phyloP scores from a whole-genome alignment of 73 alveolate species.

The Stentor roeselii region DNA sequence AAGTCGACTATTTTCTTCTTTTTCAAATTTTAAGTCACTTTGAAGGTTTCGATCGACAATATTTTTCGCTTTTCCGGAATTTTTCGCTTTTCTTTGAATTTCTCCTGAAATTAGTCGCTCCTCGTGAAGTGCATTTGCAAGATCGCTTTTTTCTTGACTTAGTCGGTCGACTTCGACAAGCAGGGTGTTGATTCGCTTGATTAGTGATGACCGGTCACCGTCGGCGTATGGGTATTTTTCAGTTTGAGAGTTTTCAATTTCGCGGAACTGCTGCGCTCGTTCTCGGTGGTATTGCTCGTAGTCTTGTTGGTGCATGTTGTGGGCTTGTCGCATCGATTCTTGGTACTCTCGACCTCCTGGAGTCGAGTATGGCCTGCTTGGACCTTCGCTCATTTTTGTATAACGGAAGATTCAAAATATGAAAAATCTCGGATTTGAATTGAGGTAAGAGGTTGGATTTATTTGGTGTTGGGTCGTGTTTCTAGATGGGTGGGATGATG shows the following conservation, averaged over 20 bases:
- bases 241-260: background rate
- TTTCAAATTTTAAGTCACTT: slow-evolving; percentile 47
- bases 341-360: too few species aligned
- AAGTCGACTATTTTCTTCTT: slow-evolving; percentile 48
- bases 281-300: background rate
- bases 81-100: slow-evolving; percentile 48
- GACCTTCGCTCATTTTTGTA: too few species aligned
- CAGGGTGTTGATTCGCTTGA: background rate
- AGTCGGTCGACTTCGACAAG: background rate
- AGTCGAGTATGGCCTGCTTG: too few species aligned
- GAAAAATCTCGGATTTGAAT: too few species aligned
- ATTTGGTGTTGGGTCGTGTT: too few species aligned
- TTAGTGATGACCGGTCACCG: background rate
- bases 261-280: background rate
- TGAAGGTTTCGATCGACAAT: slow-evolving; percentile 48
- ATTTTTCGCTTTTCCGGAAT: slow-evolving; percentile 38
- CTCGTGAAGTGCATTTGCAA: background rate
- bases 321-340: too few species aligned
- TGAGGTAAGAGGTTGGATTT: too few species aligned
- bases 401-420: too few species aligned
- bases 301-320: background rate
- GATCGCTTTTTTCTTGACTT: background rate
- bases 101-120: slow-evolving; percentile 32
- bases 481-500: too few species aligned
- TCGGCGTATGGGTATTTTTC: background rate